Evolutionary conservation across 495 filamentous ascomycete species (phyloP), one percentile per base, ranked within the genome.

Genomic region (Articulospora tetracladia): DNA sequence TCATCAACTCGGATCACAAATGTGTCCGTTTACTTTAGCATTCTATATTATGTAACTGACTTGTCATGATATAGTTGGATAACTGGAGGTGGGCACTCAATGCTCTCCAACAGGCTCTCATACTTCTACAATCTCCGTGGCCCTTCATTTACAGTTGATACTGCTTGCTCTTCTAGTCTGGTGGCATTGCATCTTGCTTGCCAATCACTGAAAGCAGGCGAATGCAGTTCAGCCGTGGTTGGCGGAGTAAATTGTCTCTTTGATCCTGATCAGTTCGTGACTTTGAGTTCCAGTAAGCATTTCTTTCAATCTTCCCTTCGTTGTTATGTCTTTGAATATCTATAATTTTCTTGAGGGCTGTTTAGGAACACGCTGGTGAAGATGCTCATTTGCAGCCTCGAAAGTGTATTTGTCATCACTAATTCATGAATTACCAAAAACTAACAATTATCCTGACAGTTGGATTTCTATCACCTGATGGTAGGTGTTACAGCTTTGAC

Each of bases 401-500:
- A 32, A 4, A 6, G 13, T 4, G 13, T 32, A 13, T 32, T 13
- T 32, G 30, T 32, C 30, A 4, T 32, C 30, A 32, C 30, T 32
- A 32, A 32, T 32, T 13, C 4, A 32, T 13, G 6, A 6, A 6
- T 32, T 4, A 32, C 30, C 13, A 32, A 32, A 4, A 6, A 4
- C 30, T 6, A 6, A 13, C 13, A 6, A 13, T 32, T 32, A n/a
- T n/a, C n/a, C n/a, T n/a, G n/a, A n/a, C 13, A 32, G 30, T 74
- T 0, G 86, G 86, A 64, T 55, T 53, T 32, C 51, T 57, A 11
- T 57, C 55, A 10, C 36, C 36, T 10, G 36, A 57, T 26, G 55
- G 55, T 15, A 47, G 26, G 24, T 88, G 80, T 44, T 76, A 72
- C 34, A 79, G 84, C 0, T 92, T 87, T 59, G 84, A 87, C 64